These are phyloP conservation scores for Pichia sp. DNA, from an alignment of 1,139 yeast species.

Conservation along the genomic window DNA sequence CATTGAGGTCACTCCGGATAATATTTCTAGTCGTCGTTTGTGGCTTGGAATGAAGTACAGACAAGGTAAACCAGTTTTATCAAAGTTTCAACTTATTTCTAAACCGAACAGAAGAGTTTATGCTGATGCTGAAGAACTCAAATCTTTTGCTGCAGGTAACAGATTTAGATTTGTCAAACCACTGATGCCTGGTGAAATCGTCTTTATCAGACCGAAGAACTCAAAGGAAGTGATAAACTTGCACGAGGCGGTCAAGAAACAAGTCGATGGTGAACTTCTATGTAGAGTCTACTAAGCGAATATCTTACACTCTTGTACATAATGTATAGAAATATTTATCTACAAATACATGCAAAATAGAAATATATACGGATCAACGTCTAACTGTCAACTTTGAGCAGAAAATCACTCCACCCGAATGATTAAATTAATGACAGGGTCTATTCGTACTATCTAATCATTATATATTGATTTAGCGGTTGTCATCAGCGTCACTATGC, in stretches of 20 bases:
- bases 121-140: conserved; percentile 58
- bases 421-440: no score
- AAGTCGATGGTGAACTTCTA: conserved; percentile 69
- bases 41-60: conserved; percentile 93
- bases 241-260: conserved; percentile 78
- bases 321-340: not conserved
- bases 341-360: no score
- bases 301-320: not conserved
- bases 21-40: conserved; percentile 75
- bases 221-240: conserved; percentile 60
- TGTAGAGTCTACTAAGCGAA: conserved; percentile 53
- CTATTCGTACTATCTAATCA: no score
- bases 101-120: conserved; percentile 78
- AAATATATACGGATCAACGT: no score
- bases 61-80: conserved; percentile 69
- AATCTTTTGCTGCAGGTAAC: conserved; percentile 69
- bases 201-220: conserved; percentile 52
- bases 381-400: no score
- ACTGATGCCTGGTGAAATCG: conserved; percentile 83
- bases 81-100: conserved; percentile 66
- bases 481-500: no score
- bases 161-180: conserved; percentile 73
- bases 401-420: no score
- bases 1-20: conserved; percentile 81
- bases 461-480: no score